These are phyloP conservation scores for Coemansia reversa DNA, from an alignment of 192 early-diverging fungal species.

Conservation along the genomic window DNA sequence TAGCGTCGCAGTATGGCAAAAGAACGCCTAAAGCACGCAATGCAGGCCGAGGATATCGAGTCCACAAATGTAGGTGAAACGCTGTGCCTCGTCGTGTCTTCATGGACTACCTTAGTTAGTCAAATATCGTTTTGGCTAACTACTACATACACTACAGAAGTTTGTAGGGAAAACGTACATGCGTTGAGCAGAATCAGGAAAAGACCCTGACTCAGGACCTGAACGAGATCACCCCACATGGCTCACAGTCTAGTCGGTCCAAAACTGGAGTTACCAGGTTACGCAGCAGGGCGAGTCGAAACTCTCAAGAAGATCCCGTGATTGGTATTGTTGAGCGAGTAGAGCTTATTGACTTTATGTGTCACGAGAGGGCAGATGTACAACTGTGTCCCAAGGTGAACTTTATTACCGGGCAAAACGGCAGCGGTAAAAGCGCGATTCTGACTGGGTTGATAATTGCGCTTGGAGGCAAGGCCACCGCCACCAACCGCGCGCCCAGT, in stretches of 20 bases:
- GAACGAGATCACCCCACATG: constrained; percentile 1
- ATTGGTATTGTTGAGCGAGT: constrained; percentile 80
- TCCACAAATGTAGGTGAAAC: constrained; percentile 4
- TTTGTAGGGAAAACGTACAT: constrained; percentile 22
- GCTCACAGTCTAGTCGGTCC: background rate
- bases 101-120: background rate
- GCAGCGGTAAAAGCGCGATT: constrained; percentile 96
- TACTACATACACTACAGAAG: background rate
- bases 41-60: constrained; percentile 10
- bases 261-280: constrained; percentile 34
- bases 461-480: constrained; percentile 86
- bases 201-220: constrained; percentile 4
- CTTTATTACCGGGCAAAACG: constrained; percentile 97
- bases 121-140: background rate
- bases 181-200: constrained; percentile 2
- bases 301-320: constrained; percentile 30
- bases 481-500: constrained; percentile 81
- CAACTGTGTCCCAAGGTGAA: constrained; percentile 85
- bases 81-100: background rate
- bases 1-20: constrained; percentile 21
- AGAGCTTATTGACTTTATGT: constrained; percentile 93
- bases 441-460: constrained; percentile 86
- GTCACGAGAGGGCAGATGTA: constrained; percentile 80
- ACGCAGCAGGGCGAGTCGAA: constrained; percentile 14
- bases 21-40: constrained; percentile 32